Conservation (phyloP, 2,329 filamentous ascomycete species). For the Alternaria arbusti region DNA sequence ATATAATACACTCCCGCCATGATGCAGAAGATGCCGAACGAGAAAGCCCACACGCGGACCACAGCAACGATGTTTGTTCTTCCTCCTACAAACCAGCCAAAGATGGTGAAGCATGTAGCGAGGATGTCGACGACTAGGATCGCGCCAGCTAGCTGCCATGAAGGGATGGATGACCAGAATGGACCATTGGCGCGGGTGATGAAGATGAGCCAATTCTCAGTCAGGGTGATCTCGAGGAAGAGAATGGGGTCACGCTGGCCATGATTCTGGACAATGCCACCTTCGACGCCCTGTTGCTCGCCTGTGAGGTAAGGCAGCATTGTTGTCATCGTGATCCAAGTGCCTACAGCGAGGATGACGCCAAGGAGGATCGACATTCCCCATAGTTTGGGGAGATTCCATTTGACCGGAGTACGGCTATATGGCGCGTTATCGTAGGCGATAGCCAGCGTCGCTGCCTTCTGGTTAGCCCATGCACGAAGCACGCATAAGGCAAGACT, state of each 20-base stretch:
- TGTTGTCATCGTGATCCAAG: conserved; percentile 88
- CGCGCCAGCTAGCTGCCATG: conserved; percentile 80
- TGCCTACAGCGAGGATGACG: conserved; percentile 79
- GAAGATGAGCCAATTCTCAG: conserved; percentile 97
- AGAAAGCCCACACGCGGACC: conserved; percentile 89
- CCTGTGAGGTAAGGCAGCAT: conserved; percentile 65
- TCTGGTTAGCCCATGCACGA: neutral
- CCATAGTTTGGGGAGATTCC: conserved; percentile 94
- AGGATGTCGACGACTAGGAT: conserved; percentile 83
- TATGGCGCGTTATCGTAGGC: conserved; percentile 92
- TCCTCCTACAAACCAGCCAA: conserved; percentile 77
- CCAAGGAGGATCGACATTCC: conserved; percentile 88
- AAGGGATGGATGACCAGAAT: conserved; percentile 89
- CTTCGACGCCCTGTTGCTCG: conserved; percentile 63
- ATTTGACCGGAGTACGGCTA: conserved; percentile 87
- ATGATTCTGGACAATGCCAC: conserved; percentile 89
- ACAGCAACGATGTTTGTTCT: conserved; percentile 81
- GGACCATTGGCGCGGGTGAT: conserved; percentile 92
- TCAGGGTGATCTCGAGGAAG: conserved; percentile 88
- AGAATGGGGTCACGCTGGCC: conserved; percentile 81
- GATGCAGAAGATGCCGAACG: conserved; percentile 85
- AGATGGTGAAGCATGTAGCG: conserved; percentile 84
- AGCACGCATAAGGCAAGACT: neutral
- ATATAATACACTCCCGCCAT: conserved; percentile 82
- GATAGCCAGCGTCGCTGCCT: conserved; percentile 78